phyloP scores from a whole-genome alignment of 495 filamentous ascomycete genomes.

The Penicillium canescens region DNA sequence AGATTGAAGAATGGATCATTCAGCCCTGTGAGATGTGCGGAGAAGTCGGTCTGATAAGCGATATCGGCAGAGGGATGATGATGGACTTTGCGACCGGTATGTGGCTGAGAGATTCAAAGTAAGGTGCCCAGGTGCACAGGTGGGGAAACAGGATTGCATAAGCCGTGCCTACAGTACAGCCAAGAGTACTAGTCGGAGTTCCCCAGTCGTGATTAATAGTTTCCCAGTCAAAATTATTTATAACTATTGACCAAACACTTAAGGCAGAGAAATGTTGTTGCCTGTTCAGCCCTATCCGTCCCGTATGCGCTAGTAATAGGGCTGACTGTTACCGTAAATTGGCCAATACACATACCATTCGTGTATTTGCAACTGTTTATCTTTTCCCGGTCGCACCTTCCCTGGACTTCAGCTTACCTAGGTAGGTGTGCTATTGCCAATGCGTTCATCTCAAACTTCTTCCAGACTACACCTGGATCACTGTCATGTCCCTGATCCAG shows the following conservation, averaged over 20 bases:
- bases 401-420: not conserved
- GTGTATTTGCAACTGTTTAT: not conserved
- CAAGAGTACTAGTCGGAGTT: too few species aligned
- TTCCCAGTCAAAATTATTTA: too few species aligned
- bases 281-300: constrained; percentile 19
- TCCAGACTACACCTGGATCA: not conserved
- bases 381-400: not conserved
- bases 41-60: not conserved
- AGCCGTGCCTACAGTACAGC: too few species aligned
- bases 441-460: not conserved
- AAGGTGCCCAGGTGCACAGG: too few species aligned
- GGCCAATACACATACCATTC: not conserved
- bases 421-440: not conserved
- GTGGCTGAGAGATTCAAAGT: too few species aligned
- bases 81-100: too few species aligned
- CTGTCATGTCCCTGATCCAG: not conserved
- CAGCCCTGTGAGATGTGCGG: not conserved
- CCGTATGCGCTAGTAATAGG: constrained; percentile 16
- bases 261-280: not conserved
- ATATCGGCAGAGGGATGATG: too few species aligned
- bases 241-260: not conserved
- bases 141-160: too few species aligned
- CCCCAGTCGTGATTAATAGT: too few species aligned
- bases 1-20: not conserved
- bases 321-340: constrained; percentile 9